These are phyloP conservation scores for Mycena rosella DNA, from an alignment of 768 basidiomycete species.

Conservation along the genomic window DNA sequence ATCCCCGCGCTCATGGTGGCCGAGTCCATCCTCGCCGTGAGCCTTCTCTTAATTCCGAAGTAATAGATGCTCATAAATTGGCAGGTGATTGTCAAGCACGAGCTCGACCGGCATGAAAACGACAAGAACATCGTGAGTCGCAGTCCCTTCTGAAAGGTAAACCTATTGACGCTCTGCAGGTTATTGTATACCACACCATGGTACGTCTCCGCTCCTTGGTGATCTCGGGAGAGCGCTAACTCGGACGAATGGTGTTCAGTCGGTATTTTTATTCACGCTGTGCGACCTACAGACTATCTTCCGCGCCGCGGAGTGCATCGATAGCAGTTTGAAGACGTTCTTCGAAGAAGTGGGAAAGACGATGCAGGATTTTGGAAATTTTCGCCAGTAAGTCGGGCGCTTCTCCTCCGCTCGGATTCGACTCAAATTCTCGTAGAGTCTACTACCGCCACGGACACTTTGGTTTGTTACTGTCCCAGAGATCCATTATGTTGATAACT, in stretches of 20 bases:
- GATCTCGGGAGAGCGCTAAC: neutral
- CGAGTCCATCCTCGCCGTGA: constrained; percentile 26
- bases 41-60: neutral
- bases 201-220: constrained; percentile 3
- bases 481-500: too few relatives aligned
- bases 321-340: constrained; percentile 21
- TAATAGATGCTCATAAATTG: neutral
- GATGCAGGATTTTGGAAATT: constrained; percentile 39
- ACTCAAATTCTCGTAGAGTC: too few relatives aligned
- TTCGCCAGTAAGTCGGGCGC: constrained; percentile 37
- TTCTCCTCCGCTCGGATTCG: too few relatives aligned
- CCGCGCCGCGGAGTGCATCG: constrained; percentile 27
- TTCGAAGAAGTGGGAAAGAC: constrained; percentile 27
- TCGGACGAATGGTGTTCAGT: neutral
- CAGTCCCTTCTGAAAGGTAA: neutral
- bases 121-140: constrained; percentile 40
- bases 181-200: constrained; percentile 40
- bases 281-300: constrained; percentile 37
- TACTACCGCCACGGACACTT: constrained; percentile 39
- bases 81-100: constrained; percentile 38
- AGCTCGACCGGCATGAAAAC: constrained; percentile 37
- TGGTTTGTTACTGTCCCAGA: neutral
- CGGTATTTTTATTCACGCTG: constrained; percentile 35
- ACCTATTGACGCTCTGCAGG: constrained; percentile 13
- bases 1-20: constrained; percentile 36